Base-by-base conservation (phyloP, 805 yeast species). In the Kodamaea hsintzibuensis region DNA sequence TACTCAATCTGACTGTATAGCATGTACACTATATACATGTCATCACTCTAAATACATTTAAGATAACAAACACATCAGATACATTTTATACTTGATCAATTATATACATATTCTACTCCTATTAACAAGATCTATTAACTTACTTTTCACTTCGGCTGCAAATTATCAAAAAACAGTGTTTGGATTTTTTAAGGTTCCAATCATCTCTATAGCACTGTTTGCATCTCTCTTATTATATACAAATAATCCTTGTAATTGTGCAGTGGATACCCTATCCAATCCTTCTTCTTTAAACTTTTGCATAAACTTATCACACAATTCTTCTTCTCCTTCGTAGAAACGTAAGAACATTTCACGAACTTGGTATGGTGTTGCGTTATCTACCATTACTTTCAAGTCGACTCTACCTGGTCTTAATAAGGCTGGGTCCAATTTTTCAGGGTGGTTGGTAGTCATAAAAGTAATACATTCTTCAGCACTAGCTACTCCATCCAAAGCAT, bases 391-490 rank as follows among this genome's bases (percentile, higher is more conserved):
- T 71, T 91, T 90, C 69, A 79, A 85, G 67, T 95, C 99, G 33
- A 95, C 86, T 70, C 99, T 80, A 2, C 99, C 99, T 0, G 99
- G 99, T 59, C 99, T 80, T 67, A 95, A 73, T 44, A 95, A 79
- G 0, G 99, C 99, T 1, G 97, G 91, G 64, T 95, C 99, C 39
- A 95, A 76, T 58, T 83, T 83, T 58, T 95, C 98, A 0, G 98
- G 97, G 65, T 95, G 99, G 70, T 95, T 95, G 17, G 99, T 93
- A 17, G 99, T 95, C 99, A 95, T 95, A 70, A 95, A 95, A 0
- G 98, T 93, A 35, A 95, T 80, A 46, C 97, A 88, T 66, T 95
- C 98, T 66, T 95, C 99, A 1, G 98, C 96, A 27, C 97, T 89
- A 2, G 98, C 95, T 14, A 95, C 98, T 47, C 99, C 99, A 69